A percentile compares a stretch with the other conserved stretches of the same genome.
phyloP scores from a whole-genome alignment of 208 protist genomes.

The Trichomonas tenax region DNA sequence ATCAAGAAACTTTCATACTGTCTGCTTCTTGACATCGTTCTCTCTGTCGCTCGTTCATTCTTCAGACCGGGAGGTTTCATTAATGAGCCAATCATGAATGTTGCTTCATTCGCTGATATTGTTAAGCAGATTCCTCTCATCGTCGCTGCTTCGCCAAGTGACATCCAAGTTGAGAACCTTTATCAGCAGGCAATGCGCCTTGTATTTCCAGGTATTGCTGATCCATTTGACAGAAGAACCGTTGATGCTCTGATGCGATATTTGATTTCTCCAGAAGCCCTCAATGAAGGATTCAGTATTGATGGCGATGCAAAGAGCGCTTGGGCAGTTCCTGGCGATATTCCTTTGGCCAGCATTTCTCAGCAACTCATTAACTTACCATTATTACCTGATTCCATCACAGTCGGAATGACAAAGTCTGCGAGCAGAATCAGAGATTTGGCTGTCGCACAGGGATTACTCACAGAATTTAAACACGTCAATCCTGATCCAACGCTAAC shows the following conservation, averaged over 20 bases:
- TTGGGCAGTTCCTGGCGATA: background rate
- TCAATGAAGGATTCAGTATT: background rate
- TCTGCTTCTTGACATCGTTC: background rate
- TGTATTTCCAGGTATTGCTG: background rate
- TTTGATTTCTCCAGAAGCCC: background rate
- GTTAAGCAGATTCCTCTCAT: background rate
- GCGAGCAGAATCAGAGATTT: background rate
- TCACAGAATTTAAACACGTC: background rate
- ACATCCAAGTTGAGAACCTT: background rate
- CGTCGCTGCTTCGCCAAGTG: background rate
- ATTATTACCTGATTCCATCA: background rate
- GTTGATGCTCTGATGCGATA: background rate
- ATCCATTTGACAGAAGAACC: background rate
- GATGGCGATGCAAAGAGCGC: background rate
- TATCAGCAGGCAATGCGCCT: background rate
- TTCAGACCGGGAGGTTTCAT: background rate
- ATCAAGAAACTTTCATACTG: background rate
- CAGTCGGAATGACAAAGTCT: background rate
- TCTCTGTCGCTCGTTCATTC: background rate
- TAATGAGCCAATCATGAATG: background rate
- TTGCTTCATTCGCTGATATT: background rate
- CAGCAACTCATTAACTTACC: background rate
- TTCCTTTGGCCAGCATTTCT: background rate
- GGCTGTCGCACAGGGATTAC: background rate
- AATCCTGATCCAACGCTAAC: background rate